A percentile compares a stretch with the other conserved stretches of the same genome.
phyloP scores from a whole-genome alignment of 495 filamentous ascomycete species.

The Neurospora hispaniola region DNA sequence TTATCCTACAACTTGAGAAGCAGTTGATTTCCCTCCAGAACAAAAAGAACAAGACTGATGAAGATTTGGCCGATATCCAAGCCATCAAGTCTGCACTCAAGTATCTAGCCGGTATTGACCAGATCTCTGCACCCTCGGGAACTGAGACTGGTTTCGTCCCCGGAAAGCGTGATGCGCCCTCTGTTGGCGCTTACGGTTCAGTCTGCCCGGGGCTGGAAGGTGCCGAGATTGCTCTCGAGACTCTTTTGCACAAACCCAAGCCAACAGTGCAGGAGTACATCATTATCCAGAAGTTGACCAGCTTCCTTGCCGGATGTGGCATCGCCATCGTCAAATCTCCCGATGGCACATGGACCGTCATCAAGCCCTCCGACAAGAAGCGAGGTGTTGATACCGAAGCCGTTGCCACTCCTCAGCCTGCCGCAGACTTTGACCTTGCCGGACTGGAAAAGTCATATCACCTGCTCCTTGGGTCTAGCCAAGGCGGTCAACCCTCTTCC shows the following conservation, averaged over 20 bases:
- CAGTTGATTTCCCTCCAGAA: constrained; percentile 10
- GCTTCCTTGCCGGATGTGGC: constrained; percentile 29
- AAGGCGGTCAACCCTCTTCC: constrained; percentile 11
- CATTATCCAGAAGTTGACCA: constrained; percentile 18
- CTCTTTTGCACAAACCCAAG: constrained; percentile 15
- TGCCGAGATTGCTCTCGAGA: constrained; percentile 11
- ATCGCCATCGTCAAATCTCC: constrained; percentile 26
- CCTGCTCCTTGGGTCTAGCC: constrained; percentile 3
- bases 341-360: constrained; percentile 26
- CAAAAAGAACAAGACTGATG: constrained; percentile 9
- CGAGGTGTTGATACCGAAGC: background rate
- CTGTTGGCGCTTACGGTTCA: constrained; percentile 5
- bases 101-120: constrained; percentile 3
- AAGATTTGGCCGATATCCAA: constrained; percentile 6
- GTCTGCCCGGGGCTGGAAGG: constrained; percentile 13
- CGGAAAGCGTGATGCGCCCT: background rate
- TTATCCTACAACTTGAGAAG: constrained; percentile 9
- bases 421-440: constrained; percentile 9
- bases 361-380: constrained; percentile 21
- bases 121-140: constrained; percentile 8
- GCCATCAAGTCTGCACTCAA: constrained; percentile 2
- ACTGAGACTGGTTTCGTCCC: constrained; percentile 3
- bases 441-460: constrained; percentile 12
- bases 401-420: background rate
- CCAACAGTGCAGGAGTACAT: constrained; percentile 16